Base-by-base conservation (phyloP, 2,329 filamentous ascomycete species). In the Colletotrichum camelliae region DNA sequence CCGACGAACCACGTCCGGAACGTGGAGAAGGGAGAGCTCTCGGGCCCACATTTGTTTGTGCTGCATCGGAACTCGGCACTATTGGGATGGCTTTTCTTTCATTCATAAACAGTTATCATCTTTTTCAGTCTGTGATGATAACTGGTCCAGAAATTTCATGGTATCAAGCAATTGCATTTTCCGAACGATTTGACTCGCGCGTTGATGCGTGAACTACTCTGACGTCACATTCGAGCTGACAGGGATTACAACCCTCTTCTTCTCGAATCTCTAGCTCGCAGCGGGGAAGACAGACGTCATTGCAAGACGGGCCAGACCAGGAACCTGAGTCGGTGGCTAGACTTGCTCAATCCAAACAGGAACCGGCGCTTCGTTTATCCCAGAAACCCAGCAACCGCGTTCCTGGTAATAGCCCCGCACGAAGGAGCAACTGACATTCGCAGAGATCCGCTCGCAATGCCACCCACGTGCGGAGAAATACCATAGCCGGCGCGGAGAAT, bases 221-320 rank as follows among this genome's bases (percentile, higher is more conserved):
- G 43, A 52, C 43, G 43, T 52, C 43, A 52, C 43, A 52, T 52
- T 3, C 43, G 43, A 52, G 10, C 10, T 21, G 1, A 52, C 43
- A 52, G 13, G 43, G 43, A 10, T 52, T 52, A 5, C n/a, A 6
- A 21, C 13, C 24, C 24, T 24, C n/a, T 10, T 48, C 18, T n/a
- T 43, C 39, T 31, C 8, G 21, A 35, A 48, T 43, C 39, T 31
- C 13, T 21, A 27, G 33, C 7, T 21, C 24, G 8, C 8, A 24
- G 69, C 48, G 69, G 61, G 31, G 69, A 13, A 10, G n/a, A 4
- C 18, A 67, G 66, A 70, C 31, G 68, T 65, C 68, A 65, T 65
- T 33, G 2, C 10, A 48, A 27, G 15, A 18, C 4, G 21, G 21
- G 29, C 21, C 16, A 18, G 43, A 57, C 29, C 31, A 2, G n/a